phyloP scores from a whole-genome alignment of 352 stramenopile species.

The Pythium myriotylum region DNA sequence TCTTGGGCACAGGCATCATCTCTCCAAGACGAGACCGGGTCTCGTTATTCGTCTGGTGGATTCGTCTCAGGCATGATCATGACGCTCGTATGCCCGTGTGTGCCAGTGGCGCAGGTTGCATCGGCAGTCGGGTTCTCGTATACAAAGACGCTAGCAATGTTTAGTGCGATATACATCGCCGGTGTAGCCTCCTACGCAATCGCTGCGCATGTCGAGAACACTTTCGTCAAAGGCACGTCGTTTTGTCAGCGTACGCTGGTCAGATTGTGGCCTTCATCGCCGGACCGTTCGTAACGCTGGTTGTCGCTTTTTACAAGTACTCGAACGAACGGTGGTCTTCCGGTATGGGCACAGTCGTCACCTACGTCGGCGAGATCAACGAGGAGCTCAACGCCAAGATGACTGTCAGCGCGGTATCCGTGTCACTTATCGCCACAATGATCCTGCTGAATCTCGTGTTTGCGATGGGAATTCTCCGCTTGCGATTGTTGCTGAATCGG shows the following conservation, averaged over 20 bases:
- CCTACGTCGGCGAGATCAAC: neutral
- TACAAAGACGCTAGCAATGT: neutral
- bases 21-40: too few relatives aligned
- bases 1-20: too few relatives aligned
- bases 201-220: neutral
- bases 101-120: slow-evolving; percentile 6
- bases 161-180: neutral
- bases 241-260: neutral
- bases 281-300: neutral
- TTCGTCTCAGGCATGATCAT: neutral
- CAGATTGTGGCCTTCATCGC: neutral
- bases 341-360: neutral
- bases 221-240: neutral
- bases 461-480: neutral
- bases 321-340: neutral
- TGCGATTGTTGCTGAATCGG: neutral
- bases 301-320: slow-evolving; percentile 5
- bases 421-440: neutral
- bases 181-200: neutral
- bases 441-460: neutral
- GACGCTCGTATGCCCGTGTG: slow-evolving; percentile 5
- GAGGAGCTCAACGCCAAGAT: neutral
- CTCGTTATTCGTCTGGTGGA: neutral
- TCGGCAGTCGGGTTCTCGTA: slow-evolving; percentile 4
- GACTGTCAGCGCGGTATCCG: neutral